phyloP scores from a whole-genome alignment of 768 basidiomycete species.

The Pleurotus pulmonarius region DNA sequence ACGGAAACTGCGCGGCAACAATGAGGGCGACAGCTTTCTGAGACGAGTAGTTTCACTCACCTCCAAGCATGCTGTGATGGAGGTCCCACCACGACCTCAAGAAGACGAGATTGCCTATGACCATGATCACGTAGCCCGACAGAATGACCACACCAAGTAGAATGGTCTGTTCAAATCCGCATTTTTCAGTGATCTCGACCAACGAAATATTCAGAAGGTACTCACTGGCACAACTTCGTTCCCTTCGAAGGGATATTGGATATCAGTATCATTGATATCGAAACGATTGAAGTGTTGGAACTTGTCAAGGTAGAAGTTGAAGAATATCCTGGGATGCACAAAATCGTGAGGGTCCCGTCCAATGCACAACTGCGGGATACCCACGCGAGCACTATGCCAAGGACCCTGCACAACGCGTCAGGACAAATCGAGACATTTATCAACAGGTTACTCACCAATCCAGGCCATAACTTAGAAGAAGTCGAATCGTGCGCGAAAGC shows the following conservation, averaged over 20 bases:
- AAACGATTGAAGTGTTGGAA: constrained; percentile 20
- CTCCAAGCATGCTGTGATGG: constrained; percentile 16
- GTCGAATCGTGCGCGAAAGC: constrained; percentile 9
- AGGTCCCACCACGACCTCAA: constrained; percentile 20
- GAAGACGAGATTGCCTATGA: constrained; percentile 16
- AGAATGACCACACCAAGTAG: constrained; percentile 11
- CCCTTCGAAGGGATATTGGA: constrained; percentile 14
- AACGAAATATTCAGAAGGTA: background rate
- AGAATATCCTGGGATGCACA: constrained; percentile 18
- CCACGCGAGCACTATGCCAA: background rate
- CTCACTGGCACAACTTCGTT: constrained; percentile 15
- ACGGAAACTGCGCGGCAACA: constrained; percentile 13
- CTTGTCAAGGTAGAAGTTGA: constrained; percentile 18
- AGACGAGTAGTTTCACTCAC: constrained; percentile 8
- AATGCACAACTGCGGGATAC: too few relatives aligned
- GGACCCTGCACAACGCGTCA: background rate
- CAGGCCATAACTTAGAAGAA: constrained; percentile 14
- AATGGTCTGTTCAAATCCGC: background rate
- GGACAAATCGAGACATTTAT: background rate
- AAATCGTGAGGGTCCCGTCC: too few relatives aligned
- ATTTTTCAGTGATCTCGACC: background rate
- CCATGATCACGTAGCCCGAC: constrained; percentile 13
- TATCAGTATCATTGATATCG: constrained; percentile 17
- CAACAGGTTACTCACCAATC: constrained; percentile 12
- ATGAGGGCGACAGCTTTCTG: background rate